Conservation (phyloP, 129 eudicot genomes). For the Ambrosia artemisiifolia region DNA sequence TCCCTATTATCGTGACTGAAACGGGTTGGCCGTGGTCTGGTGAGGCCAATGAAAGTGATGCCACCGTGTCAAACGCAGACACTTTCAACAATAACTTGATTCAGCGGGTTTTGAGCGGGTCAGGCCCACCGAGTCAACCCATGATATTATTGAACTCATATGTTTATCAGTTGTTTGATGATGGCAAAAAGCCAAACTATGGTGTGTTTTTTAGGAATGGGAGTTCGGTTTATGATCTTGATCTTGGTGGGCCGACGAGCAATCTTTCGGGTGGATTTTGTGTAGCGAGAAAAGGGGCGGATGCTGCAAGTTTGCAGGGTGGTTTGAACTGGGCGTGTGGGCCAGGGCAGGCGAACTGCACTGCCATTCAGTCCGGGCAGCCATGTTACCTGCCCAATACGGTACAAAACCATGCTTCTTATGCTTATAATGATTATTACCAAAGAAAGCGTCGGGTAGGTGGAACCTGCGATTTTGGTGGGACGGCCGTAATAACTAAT, state of each 20-base stretch:
- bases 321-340: conserved; percentile 46
- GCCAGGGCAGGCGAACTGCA: conserved; percentile 39
- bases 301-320: conserved; percentile 13
- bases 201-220: conserved; percentile 62
- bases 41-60: conserved; percentile 58
- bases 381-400: conserved; percentile 39
- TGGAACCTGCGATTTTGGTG: conserved; percentile 44
- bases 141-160: conserved; percentile 46
- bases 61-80: conserved; percentile 56
- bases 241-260: conserved; percentile 21
- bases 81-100: conserved; percentile 58
- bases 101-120: conserved; percentile 45
- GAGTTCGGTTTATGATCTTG: conserved; percentile 50
- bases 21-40: conserved; percentile 85
- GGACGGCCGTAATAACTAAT: conserved; percentile 27
- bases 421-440: conserved; percentile 40
- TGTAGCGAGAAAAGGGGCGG: conserved; percentile 37
- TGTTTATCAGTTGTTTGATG: conserved; percentile 58
- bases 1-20: conserved; percentile 68
- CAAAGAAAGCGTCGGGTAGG: conserved; percentile 31
- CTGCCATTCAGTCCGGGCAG: conserved; percentile 32
- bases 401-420: conserved; percentile 40
- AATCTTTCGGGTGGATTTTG: conserved; percentile 28
- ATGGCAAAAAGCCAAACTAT: conserved; percentile 48
- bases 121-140: conserved; percentile 70